Evolutionary conservation across 352 stramenopile species (phyloP), one percentile per base, ranked within the genome.

Genomic region (Phytophthora vignae): DNA sequence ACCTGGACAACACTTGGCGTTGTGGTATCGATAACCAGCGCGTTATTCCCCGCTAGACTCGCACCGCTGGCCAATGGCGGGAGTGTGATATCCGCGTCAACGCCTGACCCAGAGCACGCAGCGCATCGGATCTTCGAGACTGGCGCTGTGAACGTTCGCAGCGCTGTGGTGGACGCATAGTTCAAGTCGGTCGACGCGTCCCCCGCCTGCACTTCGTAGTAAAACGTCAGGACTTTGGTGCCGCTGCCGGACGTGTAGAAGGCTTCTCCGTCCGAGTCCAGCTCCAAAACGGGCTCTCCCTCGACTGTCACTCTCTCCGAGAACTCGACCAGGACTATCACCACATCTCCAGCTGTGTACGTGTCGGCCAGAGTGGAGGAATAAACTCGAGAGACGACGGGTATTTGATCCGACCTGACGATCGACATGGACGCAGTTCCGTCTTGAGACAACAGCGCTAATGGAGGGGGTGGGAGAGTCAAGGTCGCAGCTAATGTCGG

Each of bases 181-280:
- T 96, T 83, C 46, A 96, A 68, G 52, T 74, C 66, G 0, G 42
- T 11, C 0, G 84, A 63, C 0, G 55, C 19, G 31, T 96, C 85
- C 8, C 83, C 83, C 2, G 58, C 1, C 2, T 79, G 56, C 11
- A 96, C 66, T 64, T 79, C 82, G 64, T 96, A 96, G 11, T 87
- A 80, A 55, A 96, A 96, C 55, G 72, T 66, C 27, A 96, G 55
- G 1, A 55, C 68, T 1, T 79, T 67, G 0, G 88, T 85, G 1
- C 68, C 74, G 27, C 76, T 88, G 1, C 90, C 87, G 0, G 71
- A 79, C 2, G 76, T 73, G 61, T 83, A 96, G 0, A 73, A 22
- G 0, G 87, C 88, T 29, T 85, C 60, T 2, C 85, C 87, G 2
- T 82, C 81, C 3, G 86, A 95, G 58, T 93, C 88, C 10, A 96